Evolutionary conservation across 192 early-diverging fungal species (phyloP).

Genomic region (Coemansia sp.): DNA sequence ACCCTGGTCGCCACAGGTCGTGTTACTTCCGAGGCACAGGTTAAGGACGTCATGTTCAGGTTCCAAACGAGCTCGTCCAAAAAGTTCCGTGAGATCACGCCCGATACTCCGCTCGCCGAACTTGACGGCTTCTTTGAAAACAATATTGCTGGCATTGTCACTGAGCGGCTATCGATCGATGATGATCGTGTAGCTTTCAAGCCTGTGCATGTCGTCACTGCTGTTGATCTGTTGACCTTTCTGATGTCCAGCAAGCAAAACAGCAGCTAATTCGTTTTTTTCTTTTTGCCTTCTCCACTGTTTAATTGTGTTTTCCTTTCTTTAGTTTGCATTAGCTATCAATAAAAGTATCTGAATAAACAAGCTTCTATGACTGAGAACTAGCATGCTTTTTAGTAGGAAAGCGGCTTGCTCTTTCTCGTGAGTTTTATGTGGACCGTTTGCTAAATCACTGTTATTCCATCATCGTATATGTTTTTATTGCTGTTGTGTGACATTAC

Average conservation of each 20-base stretch:
- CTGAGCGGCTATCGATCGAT: constrained; percentile 60
- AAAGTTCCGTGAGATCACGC: constrained; percentile 86
- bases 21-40: constrained; percentile 63
- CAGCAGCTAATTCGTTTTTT: background rate
- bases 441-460: too few species aligned
- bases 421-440: too few species aligned
- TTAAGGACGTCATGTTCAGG: constrained; percentile 77
- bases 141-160: constrained; percentile 88
- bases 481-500: too few species aligned
- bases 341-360: too few species aligned
- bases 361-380: too few species aligned
- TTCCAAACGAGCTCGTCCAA: constrained; percentile 64
- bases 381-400: background rate
- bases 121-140: constrained; percentile 91
- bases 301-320: constrained; percentile 1
- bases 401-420: too few species aligned
- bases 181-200: constrained; percentile 60
- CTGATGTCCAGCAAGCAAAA: constrained; percentile 62
- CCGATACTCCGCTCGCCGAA: constrained; percentile 77
- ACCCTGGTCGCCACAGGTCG: constrained; percentile 76
- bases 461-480: too few species aligned
- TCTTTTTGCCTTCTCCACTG: background rate
- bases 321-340: background rate
- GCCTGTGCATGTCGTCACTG: constrained; percentile 87
- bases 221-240: constrained; percentile 86